Evolutionary conservation across 2,329 filamentous ascomycete genomes (phyloP).

Genomic region (Phialophora macrospora): DNA sequence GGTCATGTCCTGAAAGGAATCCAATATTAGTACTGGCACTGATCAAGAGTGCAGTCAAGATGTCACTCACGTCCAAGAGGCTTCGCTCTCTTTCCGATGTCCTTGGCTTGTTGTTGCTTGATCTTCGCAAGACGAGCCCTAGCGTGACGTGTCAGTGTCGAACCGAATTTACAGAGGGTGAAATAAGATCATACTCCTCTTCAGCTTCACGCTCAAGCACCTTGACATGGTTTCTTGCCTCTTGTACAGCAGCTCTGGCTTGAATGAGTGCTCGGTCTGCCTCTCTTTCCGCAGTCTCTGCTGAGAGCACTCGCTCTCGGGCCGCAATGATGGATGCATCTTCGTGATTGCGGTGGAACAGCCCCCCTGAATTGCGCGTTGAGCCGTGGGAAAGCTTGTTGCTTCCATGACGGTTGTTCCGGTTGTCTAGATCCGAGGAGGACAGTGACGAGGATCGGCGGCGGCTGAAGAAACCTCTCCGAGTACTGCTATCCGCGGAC

Average conservation of each 20-base stretch:
- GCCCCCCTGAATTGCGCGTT: conserved; percentile 36
- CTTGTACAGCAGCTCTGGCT: conserved; percentile 63
- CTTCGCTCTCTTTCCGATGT: conserved; percentile 71
- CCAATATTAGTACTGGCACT: conserved; percentile 59
- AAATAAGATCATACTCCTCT: conserved; percentile 55
- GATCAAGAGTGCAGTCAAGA: conserved; percentile 29
- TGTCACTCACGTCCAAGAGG: conserved; percentile 68
- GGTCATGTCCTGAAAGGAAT: conserved; percentile 35
- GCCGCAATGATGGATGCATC: conserved; percentile 68
- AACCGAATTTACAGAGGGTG: not conserved
- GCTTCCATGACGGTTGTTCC: conserved; percentile 13
- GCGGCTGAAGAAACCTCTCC: conserved; percentile 27
- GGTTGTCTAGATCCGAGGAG: conserved; percentile 41
- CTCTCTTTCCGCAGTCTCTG: conserved; percentile 67
- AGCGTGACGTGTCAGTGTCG: conserved; percentile 13
- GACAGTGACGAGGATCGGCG: conserved; percentile 37
- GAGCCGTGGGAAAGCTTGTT: conserved; percentile 38
- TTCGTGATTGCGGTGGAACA: conserved; percentile 55
- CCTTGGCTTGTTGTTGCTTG: conserved; percentile 68
- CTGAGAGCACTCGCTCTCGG: conserved; percentile 64
- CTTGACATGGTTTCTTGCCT: conserved; percentile 68
- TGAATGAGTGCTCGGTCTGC: conserved; percentile 67
- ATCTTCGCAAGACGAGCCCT: conserved; percentile 66
- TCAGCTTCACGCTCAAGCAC: conserved; percentile 67
- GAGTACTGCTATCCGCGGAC: conserved; percentile 21